Base-by-base conservation (phyloP, 2,329 filamentous ascomycete species). In the Ophiostoma montium region DNA sequence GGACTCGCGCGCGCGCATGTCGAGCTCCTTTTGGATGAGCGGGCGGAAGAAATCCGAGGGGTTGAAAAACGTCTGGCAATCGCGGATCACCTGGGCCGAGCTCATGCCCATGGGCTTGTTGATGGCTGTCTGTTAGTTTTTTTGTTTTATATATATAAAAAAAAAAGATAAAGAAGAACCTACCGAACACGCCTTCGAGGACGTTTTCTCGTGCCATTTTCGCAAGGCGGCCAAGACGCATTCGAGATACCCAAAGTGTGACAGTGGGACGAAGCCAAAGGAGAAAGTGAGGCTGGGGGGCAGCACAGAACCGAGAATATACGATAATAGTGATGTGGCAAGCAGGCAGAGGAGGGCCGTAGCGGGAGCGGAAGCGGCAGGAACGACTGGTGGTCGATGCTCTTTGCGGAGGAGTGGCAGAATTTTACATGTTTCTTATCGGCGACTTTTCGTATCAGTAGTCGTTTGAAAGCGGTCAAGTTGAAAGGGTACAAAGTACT, bases 61-160 rank as follows among this genome's bases (percentile, higher is more conserved):
- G 57, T 88, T 86, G 73, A 96, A 94, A 56, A 83, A 77, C 18
- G 74, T 69, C 68, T 96, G 88, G 51, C 94, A 80, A 61, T 90
- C 83, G 62, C 90, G 88, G 56, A 98, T 78, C 35, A 94, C 84
- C 64, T 94, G 86, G 46, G 89, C 89, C 32, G 90, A 96, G 62
- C 84, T 87, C 59, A 90, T 78, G 59, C 82, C 84, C 59, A 81
- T 72, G 27, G 92, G 92, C 68, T 98, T 98, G 69, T 95, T 87
- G 65, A 98, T 84, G 64, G 86, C 90, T 95, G 41, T 13, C 2
- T 13, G 45, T 35, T 35, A 42, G 32, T n/a, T 46, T n/a, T 19
- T 38, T 2, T 38, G 13, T 5, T 18, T n/a, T 18, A 19, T 2
- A 27, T 3, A 35, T 9, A 38, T 15, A 18, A 35, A 47, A 19